A percentile compares a stretch with the other conserved stretches of the same genome.
Evolutionary conservation across 805 yeast species (phyloP).

Genomic region (Starmerella tilneyi): DNA sequence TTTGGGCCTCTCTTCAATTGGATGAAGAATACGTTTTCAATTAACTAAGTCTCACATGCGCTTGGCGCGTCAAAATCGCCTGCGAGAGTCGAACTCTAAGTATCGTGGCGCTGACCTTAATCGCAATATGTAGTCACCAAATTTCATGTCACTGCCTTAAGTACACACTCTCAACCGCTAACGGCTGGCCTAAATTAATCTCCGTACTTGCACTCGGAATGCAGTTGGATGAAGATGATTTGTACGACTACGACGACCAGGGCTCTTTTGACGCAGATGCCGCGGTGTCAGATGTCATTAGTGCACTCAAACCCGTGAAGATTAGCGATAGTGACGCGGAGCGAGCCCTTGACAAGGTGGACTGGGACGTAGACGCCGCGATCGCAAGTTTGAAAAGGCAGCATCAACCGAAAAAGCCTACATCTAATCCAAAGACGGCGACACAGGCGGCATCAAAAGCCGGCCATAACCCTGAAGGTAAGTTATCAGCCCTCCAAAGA

Average conservation of each 20-base stretch:
- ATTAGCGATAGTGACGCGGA: slow-evolving; percentile 26
- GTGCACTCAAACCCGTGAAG: slow-evolving; percentile 15
- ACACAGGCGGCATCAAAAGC: slow-evolving; percentile 5
- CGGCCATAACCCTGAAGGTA: slow-evolving; percentile 20
- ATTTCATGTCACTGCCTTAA: too few species aligned
- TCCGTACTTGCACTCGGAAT: neutral
- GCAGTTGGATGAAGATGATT: slow-evolving; percentile 23
- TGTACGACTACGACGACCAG: slow-evolving; percentile 23
- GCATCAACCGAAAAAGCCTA: slow-evolving; percentile 9
- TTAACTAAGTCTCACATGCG: too few species aligned
- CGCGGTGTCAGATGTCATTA: slow-evolving; percentile 22
- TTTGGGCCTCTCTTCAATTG: too few species aligned
- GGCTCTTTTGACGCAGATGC: slow-evolving; percentile 22
- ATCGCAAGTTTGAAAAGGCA: slow-evolving; percentile 6
- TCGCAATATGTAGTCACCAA: too few species aligned
- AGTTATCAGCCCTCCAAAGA: slow-evolving; percentile 22
- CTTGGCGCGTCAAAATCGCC: too few species aligned
- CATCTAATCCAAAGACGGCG: too few species aligned
- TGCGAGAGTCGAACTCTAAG: too few species aligned
- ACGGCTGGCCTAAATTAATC: too few species aligned
- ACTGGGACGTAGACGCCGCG: slow-evolving; percentile 17
- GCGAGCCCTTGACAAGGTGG: slow-evolving; percentile 22
- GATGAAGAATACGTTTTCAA: too few species aligned
- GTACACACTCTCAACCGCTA: too few species aligned
- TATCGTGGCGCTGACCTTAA: too few species aligned